Percentiles rank a stretch among this genome's conserved stretches.
Conservation (phyloP, 371 early-diverging fungal genomes). For the Lichtheimia ornata region DNA sequence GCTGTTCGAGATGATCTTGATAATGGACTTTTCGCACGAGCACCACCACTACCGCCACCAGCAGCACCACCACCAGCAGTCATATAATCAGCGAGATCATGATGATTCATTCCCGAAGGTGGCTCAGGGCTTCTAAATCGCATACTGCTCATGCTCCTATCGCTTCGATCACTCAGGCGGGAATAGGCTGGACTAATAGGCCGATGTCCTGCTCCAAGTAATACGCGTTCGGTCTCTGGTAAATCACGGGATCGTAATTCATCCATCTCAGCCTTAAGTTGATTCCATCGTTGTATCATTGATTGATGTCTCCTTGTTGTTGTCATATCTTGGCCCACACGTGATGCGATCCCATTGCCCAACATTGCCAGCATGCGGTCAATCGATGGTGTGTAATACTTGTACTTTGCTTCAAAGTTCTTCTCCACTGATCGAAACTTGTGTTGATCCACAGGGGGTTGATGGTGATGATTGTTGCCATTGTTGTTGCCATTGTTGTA, state of each 20-base stretch:
- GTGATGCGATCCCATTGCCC: conserved; percentile 57
- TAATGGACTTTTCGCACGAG: conserved; percentile 18
- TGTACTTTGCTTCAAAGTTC: conserved; percentile 64
- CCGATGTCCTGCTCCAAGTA: conserved; percentile 17
- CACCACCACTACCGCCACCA: no score
- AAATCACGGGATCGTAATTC: conserved; percentile 53
- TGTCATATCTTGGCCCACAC: conserved; percentile 45
- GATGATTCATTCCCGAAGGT: conserved; percentile 9
- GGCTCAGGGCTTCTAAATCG: conserved; percentile 30
- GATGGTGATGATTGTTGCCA: conserved; percentile 4
- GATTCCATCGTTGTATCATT: conserved; percentile 56
- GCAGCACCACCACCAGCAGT: not conserved
- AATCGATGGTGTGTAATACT: conserved; percentile 62
- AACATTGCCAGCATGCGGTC: conserved; percentile 62
- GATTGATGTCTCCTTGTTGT: conserved; percentile 46
- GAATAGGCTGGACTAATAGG: conserved; percentile 36
- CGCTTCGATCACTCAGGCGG: conserved; percentile 36
- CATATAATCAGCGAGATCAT: conserved; percentile 8
- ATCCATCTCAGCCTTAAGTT: conserved; percentile 53
- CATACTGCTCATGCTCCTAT: conserved; percentile 22
- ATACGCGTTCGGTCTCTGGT: conserved; percentile 41
- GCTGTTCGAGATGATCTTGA: conserved; percentile 22
- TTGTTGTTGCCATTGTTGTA: conserved; percentile 2
- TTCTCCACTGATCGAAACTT: conserved; percentile 57
- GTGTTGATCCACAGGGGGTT: conserved; percentile 40